Conservation (phyloP, 225 moss, liverwort and hornwort species). For the Pseudisothecium myosuroides region DNA sequence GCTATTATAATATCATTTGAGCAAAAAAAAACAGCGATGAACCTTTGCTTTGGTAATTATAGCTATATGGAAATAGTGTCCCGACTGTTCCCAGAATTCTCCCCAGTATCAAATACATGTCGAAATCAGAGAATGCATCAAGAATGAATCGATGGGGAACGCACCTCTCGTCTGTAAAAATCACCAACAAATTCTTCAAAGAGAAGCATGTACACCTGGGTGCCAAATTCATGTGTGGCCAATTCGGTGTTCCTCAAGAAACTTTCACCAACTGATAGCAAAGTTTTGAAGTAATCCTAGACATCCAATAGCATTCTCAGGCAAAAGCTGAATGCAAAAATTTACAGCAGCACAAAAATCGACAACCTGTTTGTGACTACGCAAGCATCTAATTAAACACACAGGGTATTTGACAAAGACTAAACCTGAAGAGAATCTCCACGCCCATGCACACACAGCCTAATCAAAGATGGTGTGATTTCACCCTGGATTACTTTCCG, state of each 20-base stretch:
- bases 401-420: background rate
- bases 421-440: constrained; percentile 69
- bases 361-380: background rate
- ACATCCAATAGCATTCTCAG: background rate
- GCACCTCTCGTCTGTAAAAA: constrained; percentile 74
- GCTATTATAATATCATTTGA: background rate
- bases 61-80: background rate
- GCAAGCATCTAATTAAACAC: background rate
- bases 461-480: constrained; percentile 44
- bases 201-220: constrained; percentile 55
- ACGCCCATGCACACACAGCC: constrained; percentile 66
- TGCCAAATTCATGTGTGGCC: constrained; percentile 62
- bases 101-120: background rate
- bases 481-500: constrained; percentile 63
- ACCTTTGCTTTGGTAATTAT: background rate
- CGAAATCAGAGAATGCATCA: background rate
- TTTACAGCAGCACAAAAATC: background rate
- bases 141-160: background rate
- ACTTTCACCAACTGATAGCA: constrained; percentile 60
- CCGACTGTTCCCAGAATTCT: background rate
- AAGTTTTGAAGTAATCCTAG: constrained; percentile 84
- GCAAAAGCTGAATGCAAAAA: background rate
- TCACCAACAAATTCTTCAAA: constrained; percentile 70
- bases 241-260: constrained; percentile 62
- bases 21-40: background rate